Evolutionary conservation across 2,329 filamentous ascomycete species (phyloP).

Genomic region (Claviceps quebecensis): DNA sequence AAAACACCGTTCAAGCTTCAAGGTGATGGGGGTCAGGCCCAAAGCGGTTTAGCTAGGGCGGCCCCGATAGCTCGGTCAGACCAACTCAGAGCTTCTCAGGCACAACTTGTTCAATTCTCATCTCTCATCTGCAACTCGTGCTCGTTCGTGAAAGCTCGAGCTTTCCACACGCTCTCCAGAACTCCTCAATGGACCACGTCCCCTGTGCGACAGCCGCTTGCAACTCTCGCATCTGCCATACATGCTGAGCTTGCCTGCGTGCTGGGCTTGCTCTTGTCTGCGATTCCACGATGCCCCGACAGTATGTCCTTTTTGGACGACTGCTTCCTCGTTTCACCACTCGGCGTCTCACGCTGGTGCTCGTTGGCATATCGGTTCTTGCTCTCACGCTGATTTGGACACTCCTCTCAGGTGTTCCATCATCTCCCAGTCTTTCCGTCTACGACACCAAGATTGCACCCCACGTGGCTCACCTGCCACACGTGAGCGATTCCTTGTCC

Average conservation of each 20-base stretch:
- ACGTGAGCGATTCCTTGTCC: constrained; percentile 23
- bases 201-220: not conserved
- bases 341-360: constrained; percentile 37
- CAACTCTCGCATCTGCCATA: not conserved
- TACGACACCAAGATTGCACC: constrained; percentile 35
- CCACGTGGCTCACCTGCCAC: constrained; percentile 17
- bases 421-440: constrained; percentile 33
- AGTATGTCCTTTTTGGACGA: constrained; percentile 28
- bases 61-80: too few species aligned
- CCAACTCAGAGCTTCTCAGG: too few species aligned
- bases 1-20: too few species aligned
- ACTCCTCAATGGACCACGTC: not conserved
- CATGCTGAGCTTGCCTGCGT: not conserved
- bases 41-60: too few species aligned
- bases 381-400: constrained; percentile 40
- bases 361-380: constrained; percentile 37
- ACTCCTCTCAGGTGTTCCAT: constrained; percentile 33
- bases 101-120: not conserved
- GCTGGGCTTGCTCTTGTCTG: not conserved
- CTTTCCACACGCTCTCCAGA: not conserved
- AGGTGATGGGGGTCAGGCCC: too few species aligned
- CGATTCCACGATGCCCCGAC: constrained; percentile 15
- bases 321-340: constrained; percentile 36
- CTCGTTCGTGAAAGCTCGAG: not conserved
- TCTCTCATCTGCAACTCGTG: not conserved